Evolutionary conservation across 441 rosid species (phyloP), one percentile per base, ranked within the genome.

Genomic region (Syzygium syzygioides): DNA sequence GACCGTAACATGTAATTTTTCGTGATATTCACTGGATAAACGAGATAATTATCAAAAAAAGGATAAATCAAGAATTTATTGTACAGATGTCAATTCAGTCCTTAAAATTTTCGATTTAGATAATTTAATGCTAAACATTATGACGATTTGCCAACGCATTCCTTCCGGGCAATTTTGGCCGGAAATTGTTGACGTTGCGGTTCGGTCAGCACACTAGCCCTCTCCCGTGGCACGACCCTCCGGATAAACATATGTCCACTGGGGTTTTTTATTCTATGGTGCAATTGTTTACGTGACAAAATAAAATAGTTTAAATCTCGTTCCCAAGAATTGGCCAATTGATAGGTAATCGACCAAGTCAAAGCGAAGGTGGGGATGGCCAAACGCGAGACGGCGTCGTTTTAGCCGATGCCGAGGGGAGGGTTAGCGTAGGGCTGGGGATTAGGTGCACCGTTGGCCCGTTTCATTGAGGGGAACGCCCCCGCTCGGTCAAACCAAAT

Each of bases 361-460:
- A 41, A 76, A 41, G 15, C 9, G 7, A 4, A 41, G 18, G 14
- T 7, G 83, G 83, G n/a, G 26, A 23, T 41, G 83, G 41, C n/a
- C 52, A 23, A 68, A 68, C 14, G 11, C 80, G 7, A 20, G 48
- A 76, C 83, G 83, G 52, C 14, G 83, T 25, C 83, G 83, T 45
- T 71, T 68, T 59, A 19, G 8, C 79, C 79, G 34, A 68, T 37
- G 41, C 3, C 48, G 83, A 13, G n/a, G n/a, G 83, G 13, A 20
- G 52, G 52, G 23, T 1, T 19, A 0, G 18, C 0, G 15, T 0
- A 3, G 1, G 4, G 83, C n/a, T 3, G 17, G 52, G 2, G n/a
- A 76, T 37, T 76, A 76, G 83, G 83, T 76, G 3, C 52, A 14
- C n/a, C n/a, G 52, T 41, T 76, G 83, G 83, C 10, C n/a, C 23